Percentiles rank a stretch among this genome's conserved stretches.
These are phyloP conservation scores for Pseudonitzschia delicatissima DNA, from an alignment of 108 stramenopile species.

Conservation along the genomic window DNA sequence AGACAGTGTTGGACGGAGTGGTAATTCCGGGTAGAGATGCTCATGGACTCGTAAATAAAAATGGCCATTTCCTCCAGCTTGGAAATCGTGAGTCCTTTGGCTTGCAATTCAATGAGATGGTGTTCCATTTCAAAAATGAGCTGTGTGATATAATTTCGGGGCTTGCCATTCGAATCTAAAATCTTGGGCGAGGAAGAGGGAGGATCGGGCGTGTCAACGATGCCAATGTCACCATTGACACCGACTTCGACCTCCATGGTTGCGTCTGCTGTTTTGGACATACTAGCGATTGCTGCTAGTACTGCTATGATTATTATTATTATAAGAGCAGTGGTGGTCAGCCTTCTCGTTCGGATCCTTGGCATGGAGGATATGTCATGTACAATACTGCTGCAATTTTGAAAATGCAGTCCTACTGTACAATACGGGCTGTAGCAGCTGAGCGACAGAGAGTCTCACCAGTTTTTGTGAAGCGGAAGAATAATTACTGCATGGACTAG, in stretches of 20 bases:
- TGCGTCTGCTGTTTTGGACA: neutral
- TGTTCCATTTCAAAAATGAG: constrained; percentile 35
- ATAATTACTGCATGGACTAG: too few relatives aligned
- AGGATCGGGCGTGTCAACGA: neutral
- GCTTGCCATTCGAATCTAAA: neutral
- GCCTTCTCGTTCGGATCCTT: too few relatives aligned
- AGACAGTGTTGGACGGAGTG: constrained; percentile 61
- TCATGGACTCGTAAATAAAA: constrained; percentile 62
- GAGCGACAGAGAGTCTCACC: too few relatives aligned
- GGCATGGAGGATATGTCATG: too few relatives aligned
- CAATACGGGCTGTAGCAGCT: too few relatives aligned
- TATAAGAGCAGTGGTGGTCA: too few relatives aligned
- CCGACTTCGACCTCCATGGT: neutral
- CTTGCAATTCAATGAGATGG: constrained; percentile 26
- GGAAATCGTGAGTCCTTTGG: neutral
- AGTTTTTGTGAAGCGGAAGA: too few relatives aligned
- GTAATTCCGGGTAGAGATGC: constrained; percentile 37
- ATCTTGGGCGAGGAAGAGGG: neutral
- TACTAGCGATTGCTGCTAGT: too few relatives aligned
- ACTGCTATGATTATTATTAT: too few relatives aligned
- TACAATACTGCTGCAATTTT: too few relatives aligned
- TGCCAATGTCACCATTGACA: neutral
- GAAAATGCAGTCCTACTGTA: too few relatives aligned
- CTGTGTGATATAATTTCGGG: constrained; percentile 37
- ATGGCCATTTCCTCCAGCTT: constrained; percentile 41